Conservation (phyloP, 805 yeast species). For the Candida qinlingensis region DNA sequence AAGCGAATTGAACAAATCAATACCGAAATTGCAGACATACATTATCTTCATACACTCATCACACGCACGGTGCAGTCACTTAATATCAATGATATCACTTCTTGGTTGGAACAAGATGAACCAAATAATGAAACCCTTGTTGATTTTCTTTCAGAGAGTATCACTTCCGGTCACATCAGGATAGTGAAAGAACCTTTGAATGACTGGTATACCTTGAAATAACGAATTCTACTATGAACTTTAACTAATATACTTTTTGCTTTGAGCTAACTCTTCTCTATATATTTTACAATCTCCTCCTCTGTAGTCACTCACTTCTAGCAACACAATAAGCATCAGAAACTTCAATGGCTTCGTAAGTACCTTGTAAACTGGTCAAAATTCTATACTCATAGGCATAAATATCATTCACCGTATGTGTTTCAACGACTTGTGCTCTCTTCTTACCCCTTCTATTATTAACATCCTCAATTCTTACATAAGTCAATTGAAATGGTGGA, state of each 20-base stretch:
- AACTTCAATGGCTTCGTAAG: slow-evolving; percentile 89
- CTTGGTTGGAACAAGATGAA: too few species aligned
- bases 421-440: slow-evolving; percentile 58
- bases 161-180: too few species aligned
- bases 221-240: background rate
- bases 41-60: too few species aligned
- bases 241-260: too few species aligned
- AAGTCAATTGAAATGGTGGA: slow-evolving; percentile 87
- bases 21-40: too few species aligned
- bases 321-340: slow-evolving; percentile 75
- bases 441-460: slow-evolving; percentile 34
- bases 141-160: too few species aligned
- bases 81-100: too few species aligned
- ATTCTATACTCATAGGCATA: slow-evolving; percentile 64
- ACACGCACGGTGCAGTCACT: too few species aligned
- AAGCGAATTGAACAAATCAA: too few species aligned
- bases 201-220: background rate
- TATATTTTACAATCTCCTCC: too few species aligned
- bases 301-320: slow-evolving; percentile 28
- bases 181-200: background rate
- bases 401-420: slow-evolving; percentile 54
- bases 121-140: too few species aligned
- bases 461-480: slow-evolving; percentile 61
- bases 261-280: too few species aligned
- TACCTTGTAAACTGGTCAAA: slow-evolving; percentile 82